phyloP scores from a whole-genome alignment of 768 basidiomycete genomes.

The Suillus weaverae region DNA sequence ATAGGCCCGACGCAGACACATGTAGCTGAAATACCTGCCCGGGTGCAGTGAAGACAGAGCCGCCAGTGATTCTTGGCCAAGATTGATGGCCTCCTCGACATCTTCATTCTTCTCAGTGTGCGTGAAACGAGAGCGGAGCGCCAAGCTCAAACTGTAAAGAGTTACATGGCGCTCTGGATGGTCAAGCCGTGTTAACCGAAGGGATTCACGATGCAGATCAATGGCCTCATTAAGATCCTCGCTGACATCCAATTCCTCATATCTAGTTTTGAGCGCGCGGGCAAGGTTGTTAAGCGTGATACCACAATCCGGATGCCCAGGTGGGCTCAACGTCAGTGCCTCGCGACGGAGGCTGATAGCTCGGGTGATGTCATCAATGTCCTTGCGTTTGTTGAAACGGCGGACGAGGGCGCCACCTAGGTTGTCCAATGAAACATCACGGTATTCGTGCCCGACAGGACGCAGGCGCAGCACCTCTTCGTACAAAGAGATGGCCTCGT shows the following conservation, averaged over 20 bases:
- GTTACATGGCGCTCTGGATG: background rate
- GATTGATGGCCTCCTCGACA: background rate
- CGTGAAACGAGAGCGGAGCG: background rate
- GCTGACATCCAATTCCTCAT: background rate
- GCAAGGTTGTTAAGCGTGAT: background rate
- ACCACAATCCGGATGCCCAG: background rate
- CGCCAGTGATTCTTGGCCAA: background rate
- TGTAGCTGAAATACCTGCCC: background rate
- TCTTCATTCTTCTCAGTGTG: background rate
- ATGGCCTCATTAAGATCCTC: background rate
- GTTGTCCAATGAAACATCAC: no score
- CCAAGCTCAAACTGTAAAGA: background rate
- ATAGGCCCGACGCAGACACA: background rate
- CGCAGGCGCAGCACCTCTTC: no score
- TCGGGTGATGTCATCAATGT: background rate
- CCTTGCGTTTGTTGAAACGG: no score
- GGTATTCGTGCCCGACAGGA: no score
- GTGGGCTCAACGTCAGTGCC: background rate
- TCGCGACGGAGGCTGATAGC: background rate
- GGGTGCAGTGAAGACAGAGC: background rate
- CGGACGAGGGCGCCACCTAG: no score
- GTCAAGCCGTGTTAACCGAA: background rate
- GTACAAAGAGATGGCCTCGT: no score
- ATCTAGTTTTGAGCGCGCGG: background rate
- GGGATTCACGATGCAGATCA: background rate